Conservation (phyloP, 2,329 filamentous ascomycete species). For the Hyphodiscus sp. region DNA sequence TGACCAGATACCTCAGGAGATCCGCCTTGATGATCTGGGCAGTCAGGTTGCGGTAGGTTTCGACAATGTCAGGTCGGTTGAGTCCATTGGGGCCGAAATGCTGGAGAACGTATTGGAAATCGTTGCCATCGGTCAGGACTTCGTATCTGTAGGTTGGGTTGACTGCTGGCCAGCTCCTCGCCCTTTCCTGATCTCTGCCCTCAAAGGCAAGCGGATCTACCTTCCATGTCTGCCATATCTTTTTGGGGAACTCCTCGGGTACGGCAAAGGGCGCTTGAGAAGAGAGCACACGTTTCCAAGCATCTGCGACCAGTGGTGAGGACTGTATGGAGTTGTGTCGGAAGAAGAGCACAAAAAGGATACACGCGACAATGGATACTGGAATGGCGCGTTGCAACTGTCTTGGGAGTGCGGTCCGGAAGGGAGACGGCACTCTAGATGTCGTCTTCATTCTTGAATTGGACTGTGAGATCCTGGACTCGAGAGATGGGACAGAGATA, state of each 20-base stretch:
- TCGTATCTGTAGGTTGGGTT: slow-evolving; percentile 54
- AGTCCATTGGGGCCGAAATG: slow-evolving; percentile 60
- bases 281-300: slow-evolving; percentile 3
- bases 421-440: slow-evolving; percentile 1
- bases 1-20: slow-evolving; percentile 56
- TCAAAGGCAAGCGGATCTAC: slow-evolving; percentile 61
- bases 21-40: slow-evolving; percentile 61
- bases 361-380: slow-evolving; percentile 17
- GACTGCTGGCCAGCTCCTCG: slow-evolving; percentile 58
- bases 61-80: slow-evolving; percentile 59
- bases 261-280: neutral
- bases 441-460: slow-evolving; percentile 7
- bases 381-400: slow-evolving; percentile 24
- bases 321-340: slow-evolving; percentile 12
- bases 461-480: no score
- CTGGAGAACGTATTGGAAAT: slow-evolving; percentile 59
- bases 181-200: slow-evolving; percentile 51
- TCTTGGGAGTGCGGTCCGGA: slow-evolving; percentile 4
- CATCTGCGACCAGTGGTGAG: slow-evolving; percentile 6
- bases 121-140: slow-evolving; percentile 55
- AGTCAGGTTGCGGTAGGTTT: slow-evolving; percentile 51
- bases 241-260: slow-evolving; percentile 46
- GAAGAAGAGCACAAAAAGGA: slow-evolving; percentile 20
- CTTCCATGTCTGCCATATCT: slow-evolving; percentile 77
- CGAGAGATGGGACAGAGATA: no score